Evolutionary conservation across 768 basidiomycete genomes (phyloP).

Genomic region (Pisolithus sp.): DNA sequence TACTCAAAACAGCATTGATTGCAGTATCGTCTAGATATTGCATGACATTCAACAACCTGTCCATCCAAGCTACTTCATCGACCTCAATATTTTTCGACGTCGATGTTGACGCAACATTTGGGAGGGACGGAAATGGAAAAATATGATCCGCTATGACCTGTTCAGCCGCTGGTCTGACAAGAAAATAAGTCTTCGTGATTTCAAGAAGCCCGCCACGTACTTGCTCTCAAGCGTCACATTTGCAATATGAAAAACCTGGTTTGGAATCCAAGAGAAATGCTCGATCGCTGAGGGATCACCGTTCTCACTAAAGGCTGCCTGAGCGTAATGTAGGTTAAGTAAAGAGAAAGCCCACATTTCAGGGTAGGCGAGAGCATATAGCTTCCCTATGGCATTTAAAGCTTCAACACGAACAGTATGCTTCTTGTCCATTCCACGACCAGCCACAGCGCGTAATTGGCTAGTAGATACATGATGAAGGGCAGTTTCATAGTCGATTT

Average conservation of each 20-base stretch:
- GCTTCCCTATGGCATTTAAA: constrained; percentile 62
- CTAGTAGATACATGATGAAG: constrained; percentile 68
- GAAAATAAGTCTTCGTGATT: background rate
- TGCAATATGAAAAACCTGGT: constrained; percentile 54
- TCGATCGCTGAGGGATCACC: constrained; percentile 62
- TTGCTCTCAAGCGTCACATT: constrained; percentile 51
- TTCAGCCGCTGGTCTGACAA: constrained; percentile 52
- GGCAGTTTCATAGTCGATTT: constrained; percentile 86
- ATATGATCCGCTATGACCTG: constrained; percentile 67
- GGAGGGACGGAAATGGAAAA: constrained; percentile 63
- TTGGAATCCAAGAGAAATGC: constrained; percentile 93
- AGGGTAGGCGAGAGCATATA: constrained; percentile 77
- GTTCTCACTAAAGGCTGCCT: constrained; percentile 54
- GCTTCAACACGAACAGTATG: constrained; percentile 68
- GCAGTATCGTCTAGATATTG: constrained; percentile 56
- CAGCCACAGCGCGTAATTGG: constrained; percentile 60
- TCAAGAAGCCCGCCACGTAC: constrained; percentile 29
- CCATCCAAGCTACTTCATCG: constrained; percentile 83
- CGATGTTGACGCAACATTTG: constrained; percentile 30
- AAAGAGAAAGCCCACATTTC: constrained; percentile 64
- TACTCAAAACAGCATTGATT: constrained; percentile 46
- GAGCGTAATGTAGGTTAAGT: background rate
- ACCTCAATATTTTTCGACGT: constrained; percentile 45
- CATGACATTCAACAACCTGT: constrained; percentile 71
- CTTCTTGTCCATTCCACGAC: constrained; percentile 81